Percentiles rank a stretch among this genome's conserved stretches.
Evolutionary conservation across 352 stramenopile species (phyloP).

Genomic region (Albugo laibachii): DNA sequence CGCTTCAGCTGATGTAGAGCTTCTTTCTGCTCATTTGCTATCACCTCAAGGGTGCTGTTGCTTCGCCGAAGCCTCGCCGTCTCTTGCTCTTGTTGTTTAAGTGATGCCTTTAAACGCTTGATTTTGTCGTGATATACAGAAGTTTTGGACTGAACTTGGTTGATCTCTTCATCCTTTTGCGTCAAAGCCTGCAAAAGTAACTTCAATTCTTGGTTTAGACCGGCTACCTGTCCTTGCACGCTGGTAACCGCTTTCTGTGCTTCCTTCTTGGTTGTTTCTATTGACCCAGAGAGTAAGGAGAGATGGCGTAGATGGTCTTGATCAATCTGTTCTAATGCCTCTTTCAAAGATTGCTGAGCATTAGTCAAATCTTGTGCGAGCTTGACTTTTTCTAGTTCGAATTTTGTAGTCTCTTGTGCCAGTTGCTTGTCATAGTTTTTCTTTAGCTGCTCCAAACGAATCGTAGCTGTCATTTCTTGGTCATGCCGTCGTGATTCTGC

Average conservation of each 20-base stretch:
- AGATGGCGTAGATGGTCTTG: constrained; percentile 49
- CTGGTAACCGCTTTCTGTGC: constrained; percentile 16
- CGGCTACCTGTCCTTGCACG: constrained; percentile 28
- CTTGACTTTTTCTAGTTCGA: neutral
- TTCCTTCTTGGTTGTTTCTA: constrained; percentile 26
- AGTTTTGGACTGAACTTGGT: constrained; percentile 7
- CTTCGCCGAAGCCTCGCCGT: constrained; percentile 7
- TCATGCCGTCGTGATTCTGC: constrained; percentile 1
- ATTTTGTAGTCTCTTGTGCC: neutral
- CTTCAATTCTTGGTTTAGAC: constrained; percentile 42
- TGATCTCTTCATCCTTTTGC: constrained; percentile 34
- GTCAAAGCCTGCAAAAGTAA: constrained; percentile 36
- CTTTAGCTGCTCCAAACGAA: constrained; percentile 13
- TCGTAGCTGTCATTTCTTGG: neutral
- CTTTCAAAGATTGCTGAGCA: constrained; percentile 12
- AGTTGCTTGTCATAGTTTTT: constrained; percentile 6
- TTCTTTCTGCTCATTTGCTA: constrained; percentile 16
- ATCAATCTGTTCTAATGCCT: constrained; percentile 32
- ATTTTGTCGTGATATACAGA: constrained; percentile 10
- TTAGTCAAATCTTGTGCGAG: constrained; percentile 1
- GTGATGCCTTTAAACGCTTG: constrained; percentile 11
- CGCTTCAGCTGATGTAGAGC: constrained; percentile 31
- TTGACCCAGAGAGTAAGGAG: constrained; percentile 16
- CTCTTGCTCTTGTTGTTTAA: constrained; percentile 15
- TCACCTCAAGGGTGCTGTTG: too few relatives aligned